Evolutionary conservation across 495 filamentous ascomycete species (phyloP).

Genomic region (Lophium mytilinum): DNA sequence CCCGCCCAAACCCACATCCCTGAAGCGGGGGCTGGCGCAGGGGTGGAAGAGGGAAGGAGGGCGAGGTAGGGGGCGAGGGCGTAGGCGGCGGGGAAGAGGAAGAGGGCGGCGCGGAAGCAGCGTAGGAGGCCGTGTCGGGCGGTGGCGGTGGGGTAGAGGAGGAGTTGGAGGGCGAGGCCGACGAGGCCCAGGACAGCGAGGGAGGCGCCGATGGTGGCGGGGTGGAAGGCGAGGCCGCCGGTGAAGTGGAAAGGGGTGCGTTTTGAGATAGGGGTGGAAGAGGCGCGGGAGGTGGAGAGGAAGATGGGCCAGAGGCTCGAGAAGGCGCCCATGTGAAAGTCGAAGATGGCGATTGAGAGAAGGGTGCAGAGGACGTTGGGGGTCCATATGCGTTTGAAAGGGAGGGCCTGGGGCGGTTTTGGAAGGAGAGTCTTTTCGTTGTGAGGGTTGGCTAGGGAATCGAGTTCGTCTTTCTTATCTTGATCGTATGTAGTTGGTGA

Average conservation of each 20-base stretch:
- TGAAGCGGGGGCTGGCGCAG: slow-evolving; percentile 17
- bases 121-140: slow-evolving; percentile 28
- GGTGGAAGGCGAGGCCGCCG: slow-evolving; percentile 26
- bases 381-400: slow-evolving; percentile 29
- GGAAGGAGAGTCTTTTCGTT: neutral
- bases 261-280: neutral
- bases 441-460: neutral
- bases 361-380: slow-evolving; percentile 28
- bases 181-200: slow-evolving; percentile 31
- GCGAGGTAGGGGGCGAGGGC: slow-evolving; percentile 29
- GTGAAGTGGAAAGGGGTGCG: slow-evolving; percentile 22
- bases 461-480: no score
- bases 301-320: slow-evolving; percentile 29
- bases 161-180: slow-evolving; percentile 27
- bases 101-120: slow-evolving; percentile 26
- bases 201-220: slow-evolving; percentile 26
- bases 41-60: slow-evolving; percentile 24
- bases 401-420: slow-evolving; percentile 3
- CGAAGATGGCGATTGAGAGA: slow-evolving; percentile 27
- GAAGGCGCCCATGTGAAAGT: slow-evolving; percentile 33
- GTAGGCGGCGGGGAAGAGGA: slow-evolving; percentile 30
- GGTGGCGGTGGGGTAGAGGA: slow-evolving; percentile 28
- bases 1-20: slow-evolving; percentile 26
- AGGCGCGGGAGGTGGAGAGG: slow-evolving; percentile 24
- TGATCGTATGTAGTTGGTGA: neutral